Evolutionary conservation across 768 basidiomycete genomes (phyloP).

Genomic region (Lactifluus piperatus): DNA sequence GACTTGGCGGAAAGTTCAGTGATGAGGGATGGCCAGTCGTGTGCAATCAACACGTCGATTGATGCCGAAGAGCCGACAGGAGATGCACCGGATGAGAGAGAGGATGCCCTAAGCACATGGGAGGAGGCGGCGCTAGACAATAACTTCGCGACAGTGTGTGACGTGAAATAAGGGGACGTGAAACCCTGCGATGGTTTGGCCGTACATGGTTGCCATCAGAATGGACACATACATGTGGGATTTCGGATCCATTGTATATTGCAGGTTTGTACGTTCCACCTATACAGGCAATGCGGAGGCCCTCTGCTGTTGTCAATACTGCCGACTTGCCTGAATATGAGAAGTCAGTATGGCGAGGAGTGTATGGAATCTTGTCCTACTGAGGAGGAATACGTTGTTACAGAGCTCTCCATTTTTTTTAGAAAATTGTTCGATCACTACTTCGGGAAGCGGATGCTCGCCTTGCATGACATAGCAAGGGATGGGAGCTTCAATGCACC

Average conservation of each 20-base stretch:
- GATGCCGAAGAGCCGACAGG: slow-evolving; percentile 52
- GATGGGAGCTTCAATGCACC: slow-evolving; percentile 52
- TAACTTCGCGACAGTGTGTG: slow-evolving; percentile 60
- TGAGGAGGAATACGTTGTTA: slow-evolving; percentile 76
- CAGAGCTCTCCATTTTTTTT: slow-evolving; percentile 73
- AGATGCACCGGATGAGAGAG: slow-evolving; percentile 61
- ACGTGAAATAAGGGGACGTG: slow-evolving; percentile 64
- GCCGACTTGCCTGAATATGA: slow-evolving; percentile 64
- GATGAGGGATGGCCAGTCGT: slow-evolving; percentile 65
- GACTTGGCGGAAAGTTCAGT: slow-evolving; percentile 51
- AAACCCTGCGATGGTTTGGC: slow-evolving; percentile 45
- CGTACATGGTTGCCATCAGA: slow-evolving; percentile 46
- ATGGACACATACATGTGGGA: slow-evolving; percentile 47
- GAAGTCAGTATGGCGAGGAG: slow-evolving; percentile 2
- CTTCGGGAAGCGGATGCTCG: slow-evolving; percentile 58
- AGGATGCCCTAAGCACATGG: slow-evolving; percentile 39
- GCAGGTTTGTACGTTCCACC: slow-evolving; percentile 67
- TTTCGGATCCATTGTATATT: slow-evolving; percentile 49
- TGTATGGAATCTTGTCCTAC: slow-evolving; percentile 38
- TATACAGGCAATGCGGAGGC: slow-evolving; percentile 77
- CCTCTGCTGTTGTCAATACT: slow-evolving; percentile 67
- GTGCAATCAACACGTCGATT: slow-evolving; percentile 75
- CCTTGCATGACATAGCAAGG: slow-evolving; percentile 94
- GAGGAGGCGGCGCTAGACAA: slow-evolving; percentile 60
- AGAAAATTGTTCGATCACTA: slow-evolving; percentile 66